Percentiles rank a stretch among this genome's conserved stretches.
Evolutionary conservation across 2,329 filamentous ascomycete species (phyloP).

Genomic region (Incumbomyces lentus): DNA sequence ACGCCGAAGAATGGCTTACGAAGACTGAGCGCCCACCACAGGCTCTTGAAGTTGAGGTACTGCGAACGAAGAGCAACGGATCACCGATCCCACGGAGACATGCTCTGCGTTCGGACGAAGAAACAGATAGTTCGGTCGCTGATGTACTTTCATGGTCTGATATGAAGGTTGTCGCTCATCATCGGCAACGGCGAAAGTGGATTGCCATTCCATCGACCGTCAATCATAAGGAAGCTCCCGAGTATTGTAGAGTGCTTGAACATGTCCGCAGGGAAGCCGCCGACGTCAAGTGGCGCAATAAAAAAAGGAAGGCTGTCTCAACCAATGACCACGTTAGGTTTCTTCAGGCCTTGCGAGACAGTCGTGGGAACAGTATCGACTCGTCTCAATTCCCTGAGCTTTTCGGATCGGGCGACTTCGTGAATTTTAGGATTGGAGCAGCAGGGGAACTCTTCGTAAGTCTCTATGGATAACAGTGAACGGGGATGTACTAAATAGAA

Average conservation of each 20-base stretch:
- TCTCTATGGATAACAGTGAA: not conserved
- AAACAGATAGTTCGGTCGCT: too few species aligned
- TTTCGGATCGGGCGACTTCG: conserved; percentile 8
- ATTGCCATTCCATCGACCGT: conserved; percentile 6
- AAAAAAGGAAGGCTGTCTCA: not conserved
- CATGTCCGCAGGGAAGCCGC: conserved; percentile 10
- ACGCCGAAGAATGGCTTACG: conserved; percentile 8
- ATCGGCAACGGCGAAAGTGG: conserved; percentile 1
- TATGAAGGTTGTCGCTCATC: not conserved
- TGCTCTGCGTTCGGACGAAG: too few species aligned
- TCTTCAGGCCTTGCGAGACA: conserved; percentile 3
- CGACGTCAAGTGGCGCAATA: not conserved
- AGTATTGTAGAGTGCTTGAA: conserved; percentile 11
- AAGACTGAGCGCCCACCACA: conserved; percentile 11
- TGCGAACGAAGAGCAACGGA: too few species aligned
- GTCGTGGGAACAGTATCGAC: conserved; percentile 3
- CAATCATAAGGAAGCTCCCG: conserved; percentile 10
- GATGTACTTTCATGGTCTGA: too few species aligned
- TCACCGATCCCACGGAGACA: too few species aligned
- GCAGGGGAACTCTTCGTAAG: conserved; percentile 14
- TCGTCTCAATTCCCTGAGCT: not conserved
- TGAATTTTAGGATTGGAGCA: conserved; percentile 11
- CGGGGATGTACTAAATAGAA: not conserved
- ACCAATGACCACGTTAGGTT: conserved; percentile 7
- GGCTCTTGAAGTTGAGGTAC: not conserved